Evolutionary conservation across 192 early-diverging fungal species (phyloP), one percentile per base, ranked within the genome.

Genomic region (Pilaira anomala): DNA sequence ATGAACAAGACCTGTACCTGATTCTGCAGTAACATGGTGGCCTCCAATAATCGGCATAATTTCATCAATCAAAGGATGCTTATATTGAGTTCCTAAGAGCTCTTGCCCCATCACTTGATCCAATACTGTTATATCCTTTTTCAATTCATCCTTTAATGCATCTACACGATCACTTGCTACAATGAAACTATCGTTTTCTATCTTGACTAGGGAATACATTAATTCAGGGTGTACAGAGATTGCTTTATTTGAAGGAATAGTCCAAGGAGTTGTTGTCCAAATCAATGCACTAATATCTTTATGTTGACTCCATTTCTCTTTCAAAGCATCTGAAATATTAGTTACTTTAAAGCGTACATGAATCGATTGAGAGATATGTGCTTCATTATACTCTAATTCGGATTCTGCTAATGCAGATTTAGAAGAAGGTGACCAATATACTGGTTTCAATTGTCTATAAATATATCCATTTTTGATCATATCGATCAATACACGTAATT

Each of bases 261-360:
- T 90, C 90, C 90, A 90, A 0, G 90, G 90, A 3, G 90, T 92
- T 0, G 90, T 92, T 2, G 88, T 90, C 90, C 90, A 92, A 12
- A 90, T 78, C 9, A 90, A 64, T 9, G 75, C 77, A 26, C 58
- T 36, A 19, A 24, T 33, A 52, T 29, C 12, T 21, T 46, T 22
- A 16, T 45, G 3, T 22, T 49, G 22, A 19, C 39, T 41, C 65
- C 65, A 66, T 39, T 58, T 66, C 7, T 66, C 16, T 21, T 46
- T 36, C 8, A 64, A 39, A 1, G 5, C 18, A 36, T 44, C 45
- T 25, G 55, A 21, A 45, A 72, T 62, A 45, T 76, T 21, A 12
- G 69, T 72, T 3, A 92, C 42, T 16, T 80, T 73, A 57, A 89
- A 78, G 7, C 75, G 81, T n/a, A 88, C 89, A 73, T 89, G 91